Base-by-base conservation (phyloP, 2,329 filamentous ascomycete species). In the Capronia americana region DNA sequence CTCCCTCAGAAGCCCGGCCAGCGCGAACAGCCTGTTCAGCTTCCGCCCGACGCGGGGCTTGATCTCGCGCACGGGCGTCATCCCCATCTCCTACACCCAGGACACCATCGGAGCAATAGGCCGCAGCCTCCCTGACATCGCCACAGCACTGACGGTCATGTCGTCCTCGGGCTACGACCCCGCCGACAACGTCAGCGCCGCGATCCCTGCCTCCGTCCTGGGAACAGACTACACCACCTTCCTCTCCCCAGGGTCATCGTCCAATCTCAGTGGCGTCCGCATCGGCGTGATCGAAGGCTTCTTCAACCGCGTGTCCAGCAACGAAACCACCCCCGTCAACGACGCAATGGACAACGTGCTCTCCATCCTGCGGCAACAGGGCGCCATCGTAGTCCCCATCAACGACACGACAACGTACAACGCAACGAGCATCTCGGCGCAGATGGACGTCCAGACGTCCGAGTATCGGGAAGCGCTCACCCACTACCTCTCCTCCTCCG, bases 241-340 rank as follows among this genome's bases (percentile, higher is more conserved):
- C 1, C 70, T 87, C 1, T 71, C 74, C 2, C 69, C 69, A 7
- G 73, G 73, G 1, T 70, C 72, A 5, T 71, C 85, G 4, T 28
- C 61, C 11, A 68, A 62, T 44, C 65, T 73, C 8, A 69, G 75
- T 64, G 80, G 80, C 2, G 66, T 82, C 17, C 77, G 83, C 3
- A 75, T 87, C 11, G 85, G 85, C 0, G 72, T 86, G 0, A 64
- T 86, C 6, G 78, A 86, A 63, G 84, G 84, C 3, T 88, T 89
- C 74, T 86, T 87, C 77, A 85, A 88, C 67, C 79, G 80, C 50
- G 85, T 83, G 0, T 65, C 70, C 0, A 81, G 79, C 3, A 68
- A 77, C 1, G 88, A 90, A 73, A 87, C 84, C 2, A 82, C 78
- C 0, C 85, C 85, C 0, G 86, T 90, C 17, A 88, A 86, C 69